Evolutionary conservation across 2,329 filamentous ascomycete genomes (phyloP), one percentile per base, ranked within the genome.

Genomic region (Blastomyces silverae): DNA sequence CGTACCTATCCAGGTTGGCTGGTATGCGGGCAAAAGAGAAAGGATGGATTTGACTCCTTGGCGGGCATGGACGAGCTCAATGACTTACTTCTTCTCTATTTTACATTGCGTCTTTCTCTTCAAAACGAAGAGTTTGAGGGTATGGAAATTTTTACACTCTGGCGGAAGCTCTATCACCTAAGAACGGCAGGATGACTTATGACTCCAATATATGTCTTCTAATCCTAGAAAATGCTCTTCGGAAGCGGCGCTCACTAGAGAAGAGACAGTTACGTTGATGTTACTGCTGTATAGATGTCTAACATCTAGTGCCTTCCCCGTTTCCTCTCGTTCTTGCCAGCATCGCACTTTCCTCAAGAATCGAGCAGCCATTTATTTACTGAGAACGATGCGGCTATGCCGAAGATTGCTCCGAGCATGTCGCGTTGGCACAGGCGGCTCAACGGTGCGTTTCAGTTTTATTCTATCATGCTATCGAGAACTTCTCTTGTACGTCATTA

Each of bases 311-410:
- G 17, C 20, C 37, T 58, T 58, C 55, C 34, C 39, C 34, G 22
- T 42, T 13, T 22, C 34, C 25, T n/a, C 8, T 4, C 34, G n/a
- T 22, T 42, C 31, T 15, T 58, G 20, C 31, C n/a, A 25, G 55
- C 55, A 39, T 34, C 55, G 55, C 55, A 25, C 55, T 10, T 58
- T n/a, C 55, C 55, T 22, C n/a, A n/a, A n/a, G 20, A 39, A 58
- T 58, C 7, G 7, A 58, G 55, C 20, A 42, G 34, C 34, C 31
- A 15, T 39, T 13, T 58, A 13, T 58, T 58, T 39, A 58, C 20
- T 25, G 11, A 22, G 3, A 11, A 22, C 39, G 10, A 46, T 60
- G 57, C 10, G 20, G 5, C 17, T 20, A 6, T 28, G 6, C 8
- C 20, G 11, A 22, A n/a, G 39, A 2, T 20, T 20, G 34, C 22